Percentiles rank a stretch among this genome's conserved stretches.
Evolutionary conservation across 1,139 yeast genomes (phyloP).

Genomic region (Kluyveromyces sp.): DNA sequence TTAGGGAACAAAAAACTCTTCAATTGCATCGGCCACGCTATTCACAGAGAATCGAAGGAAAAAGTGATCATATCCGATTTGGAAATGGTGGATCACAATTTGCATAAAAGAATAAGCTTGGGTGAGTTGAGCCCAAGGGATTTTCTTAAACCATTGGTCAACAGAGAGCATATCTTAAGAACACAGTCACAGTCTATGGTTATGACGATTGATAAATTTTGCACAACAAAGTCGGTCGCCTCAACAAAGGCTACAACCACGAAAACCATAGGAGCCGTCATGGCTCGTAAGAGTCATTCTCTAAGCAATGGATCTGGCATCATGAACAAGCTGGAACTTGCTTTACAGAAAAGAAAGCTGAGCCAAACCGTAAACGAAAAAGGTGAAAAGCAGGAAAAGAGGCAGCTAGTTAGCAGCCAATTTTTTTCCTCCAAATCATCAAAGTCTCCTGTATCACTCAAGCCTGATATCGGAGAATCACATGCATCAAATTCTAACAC

Average conservation of each 20-base stretch:
- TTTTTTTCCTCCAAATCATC: conserved; percentile 1
- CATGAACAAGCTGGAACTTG: conserved; percentile 5
- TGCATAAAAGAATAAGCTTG: conserved; percentile 51
- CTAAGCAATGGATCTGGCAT: conserved; percentile 1
- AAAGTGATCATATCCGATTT: conserved; percentile 31
- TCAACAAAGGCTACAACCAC: neutral
- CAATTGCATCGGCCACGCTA: conserved; percentile 54
- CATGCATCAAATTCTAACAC: neutral
- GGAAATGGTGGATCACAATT: conserved; percentile 33
- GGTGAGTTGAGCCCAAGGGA: conserved; percentile 67
- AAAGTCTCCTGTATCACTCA: neutral
- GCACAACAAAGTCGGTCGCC: conserved; percentile 7
- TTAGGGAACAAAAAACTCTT: conserved; percentile 37
- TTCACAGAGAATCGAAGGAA: conserved; percentile 15
- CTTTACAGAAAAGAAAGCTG: conserved; percentile 3
- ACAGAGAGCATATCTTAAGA: conserved; percentile 31
- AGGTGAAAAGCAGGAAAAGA: neutral
- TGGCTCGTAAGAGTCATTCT: conserved; percentile 1
- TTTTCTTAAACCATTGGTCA: conserved; percentile 38
- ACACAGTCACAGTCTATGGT: conserved; percentile 19
- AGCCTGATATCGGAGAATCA: neutral
- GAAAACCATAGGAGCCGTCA: neutral
- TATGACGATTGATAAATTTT: conserved; percentile 17
- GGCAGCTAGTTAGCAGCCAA: conserved; percentile 1
- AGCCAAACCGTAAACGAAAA: neutral